phyloP scores from a whole-genome alignment of 495 filamentous ascomycete species.

The Chaetomidium leptoderma region DNA sequence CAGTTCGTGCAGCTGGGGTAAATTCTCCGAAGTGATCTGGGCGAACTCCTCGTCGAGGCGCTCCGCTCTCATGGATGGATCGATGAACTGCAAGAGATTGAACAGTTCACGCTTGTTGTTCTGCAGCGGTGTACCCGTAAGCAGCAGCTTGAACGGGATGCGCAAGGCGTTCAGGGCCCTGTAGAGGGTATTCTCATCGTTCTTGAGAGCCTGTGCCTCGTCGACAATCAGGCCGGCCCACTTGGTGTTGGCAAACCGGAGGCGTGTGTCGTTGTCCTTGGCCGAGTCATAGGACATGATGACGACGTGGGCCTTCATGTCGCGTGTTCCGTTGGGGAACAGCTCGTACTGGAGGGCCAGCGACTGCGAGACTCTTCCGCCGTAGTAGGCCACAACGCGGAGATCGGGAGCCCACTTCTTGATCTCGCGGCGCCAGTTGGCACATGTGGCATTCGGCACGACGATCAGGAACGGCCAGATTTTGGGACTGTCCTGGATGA shows the following conservation, averaged over 20 bases:
- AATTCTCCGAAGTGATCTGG: constrained; percentile 71
- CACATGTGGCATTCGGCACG: constrained; percentile 88
- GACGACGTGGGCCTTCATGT: constrained; percentile 81
- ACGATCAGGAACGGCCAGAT: constrained; percentile 93
- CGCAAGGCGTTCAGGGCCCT: constrained; percentile 64
- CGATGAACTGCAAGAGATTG: constrained; percentile 90
- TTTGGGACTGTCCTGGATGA: constrained; percentile 67
- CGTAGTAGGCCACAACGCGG: constrained; percentile 87
- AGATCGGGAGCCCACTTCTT: constrained; percentile 86
- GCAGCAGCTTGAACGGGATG: constrained; percentile 71
- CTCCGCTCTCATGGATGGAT: constrained; percentile 61
- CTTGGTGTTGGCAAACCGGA: constrained; percentile 59
- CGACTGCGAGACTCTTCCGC: constrained; percentile 62
- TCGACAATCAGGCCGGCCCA: constrained; percentile 93
- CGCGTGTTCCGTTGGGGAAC: constrained; percentile 53
- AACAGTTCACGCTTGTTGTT: constrained; percentile 94
- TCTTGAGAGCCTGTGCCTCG: constrained; percentile 95
- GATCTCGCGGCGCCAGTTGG: constrained; percentile 96
- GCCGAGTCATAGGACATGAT: constrained; percentile 93
- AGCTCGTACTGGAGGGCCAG: constrained; percentile 76
- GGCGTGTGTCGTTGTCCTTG: constrained; percentile 58
- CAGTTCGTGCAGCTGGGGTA: constrained; percentile 72
- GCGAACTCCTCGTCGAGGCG: constrained; percentile 70
- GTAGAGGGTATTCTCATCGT: constrained; percentile 80
- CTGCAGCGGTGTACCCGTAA: constrained; percentile 90